phyloP scores from a whole-genome alignment of 805 yeast species.

The Cyberlindnera japonica region DNA sequence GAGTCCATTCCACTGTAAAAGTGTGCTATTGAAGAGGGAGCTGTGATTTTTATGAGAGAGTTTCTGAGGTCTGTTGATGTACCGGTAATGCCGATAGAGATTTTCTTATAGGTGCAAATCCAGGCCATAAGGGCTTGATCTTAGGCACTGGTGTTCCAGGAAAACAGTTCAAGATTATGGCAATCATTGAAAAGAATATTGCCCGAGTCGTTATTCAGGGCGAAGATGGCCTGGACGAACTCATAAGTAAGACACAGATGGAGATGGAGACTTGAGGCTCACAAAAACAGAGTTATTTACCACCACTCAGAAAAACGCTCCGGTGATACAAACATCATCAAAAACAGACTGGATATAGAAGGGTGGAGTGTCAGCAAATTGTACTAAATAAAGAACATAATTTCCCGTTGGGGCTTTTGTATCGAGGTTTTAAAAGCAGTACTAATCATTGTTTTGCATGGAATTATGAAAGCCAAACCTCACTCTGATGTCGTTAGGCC shows the following conservation, averaged over 20 bases:
- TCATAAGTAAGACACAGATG: slow-evolving; percentile 27
- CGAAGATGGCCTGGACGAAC: slow-evolving; percentile 25
- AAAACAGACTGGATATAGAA: slow-evolving; percentile 27
- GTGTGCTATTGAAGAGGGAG: slow-evolving; percentile 31
- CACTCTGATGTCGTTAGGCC: too few relatives aligned
- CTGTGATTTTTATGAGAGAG: slow-evolving; percentile 31
- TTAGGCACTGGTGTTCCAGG: slow-evolving; percentile 38
- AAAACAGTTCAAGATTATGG: slow-evolving; percentile 36
- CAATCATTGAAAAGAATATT: slow-evolving; percentile 32
- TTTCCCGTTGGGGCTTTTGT: too few relatives aligned
- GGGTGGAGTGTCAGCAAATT: slow-evolving; percentile 25
- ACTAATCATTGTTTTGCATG: too few relatives aligned
- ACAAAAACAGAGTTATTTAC: slow-evolving; percentile 26
- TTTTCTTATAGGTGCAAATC: slow-evolving; percentile 31
- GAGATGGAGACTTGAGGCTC: slow-evolving; percentile 36
- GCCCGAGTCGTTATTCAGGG: slow-evolving; percentile 32
- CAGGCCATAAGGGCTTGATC: slow-evolving; percentile 26
- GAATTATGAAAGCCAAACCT: too few relatives aligned
- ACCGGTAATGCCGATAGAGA: slow-evolving; percentile 35
- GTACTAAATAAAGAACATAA: too few relatives aligned
- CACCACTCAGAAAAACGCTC: slow-evolving; percentile 26
- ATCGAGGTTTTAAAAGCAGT: too few relatives aligned
- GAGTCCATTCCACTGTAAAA: slow-evolving; percentile 32
- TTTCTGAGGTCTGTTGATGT: slow-evolving; percentile 37
- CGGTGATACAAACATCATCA: slow-evolving; percentile 30